Evolutionary conservation across 1,284 basidiomycete species (phyloP), one percentile per base, ranked within the genome.

Genomic region (Irpex sp.): DNA sequence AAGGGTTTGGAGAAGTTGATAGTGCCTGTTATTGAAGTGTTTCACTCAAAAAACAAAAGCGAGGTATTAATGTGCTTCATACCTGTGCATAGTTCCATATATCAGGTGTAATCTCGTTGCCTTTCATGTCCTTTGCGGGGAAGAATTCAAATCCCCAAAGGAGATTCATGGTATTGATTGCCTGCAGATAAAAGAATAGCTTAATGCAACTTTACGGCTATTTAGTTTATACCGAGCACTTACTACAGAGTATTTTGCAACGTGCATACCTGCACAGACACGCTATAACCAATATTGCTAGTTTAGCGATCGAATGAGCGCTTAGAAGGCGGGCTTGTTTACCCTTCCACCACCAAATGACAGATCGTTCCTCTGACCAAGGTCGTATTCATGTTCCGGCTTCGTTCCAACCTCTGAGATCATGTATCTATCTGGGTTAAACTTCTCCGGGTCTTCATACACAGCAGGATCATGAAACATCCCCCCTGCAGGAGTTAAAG

Each of bases 301-400:
- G n/a, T n/a, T n/a, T 13, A 47, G 5, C 5, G 36, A 36, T 17
- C 37, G 26, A 13, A 54, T 1, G 54, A 7, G 7, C 5, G 19
- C 31, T 26, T 51, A 48, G 4, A 51, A 4, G 58, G 8, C 8
- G 58, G 15, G 31, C 6, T 52, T 11, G 36, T 58, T 38, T 34
- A 64, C 63, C 38, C 63, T 47, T 15, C 63, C 63, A 36, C 49
- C 38, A 51, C 63, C 63, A 47, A 64, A 64, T 9, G 37, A 11
- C 17, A 64, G 38, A 44, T 64, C 63, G 44, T 61, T 36, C 7
- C 63, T 36, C 37, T 36, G 52, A 15, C 56, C 63, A 51, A 26
- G 37, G 31, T 38, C 52, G 31, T 64, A n/a, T 17, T 51, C 49
- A 17, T 51, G 49, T 8, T 51, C 49, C 49, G 11, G 11, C 17